Base-by-base conservation (phyloP, 2,329 filamentous ascomycete species). In the Falciphora oryzae region DNA sequence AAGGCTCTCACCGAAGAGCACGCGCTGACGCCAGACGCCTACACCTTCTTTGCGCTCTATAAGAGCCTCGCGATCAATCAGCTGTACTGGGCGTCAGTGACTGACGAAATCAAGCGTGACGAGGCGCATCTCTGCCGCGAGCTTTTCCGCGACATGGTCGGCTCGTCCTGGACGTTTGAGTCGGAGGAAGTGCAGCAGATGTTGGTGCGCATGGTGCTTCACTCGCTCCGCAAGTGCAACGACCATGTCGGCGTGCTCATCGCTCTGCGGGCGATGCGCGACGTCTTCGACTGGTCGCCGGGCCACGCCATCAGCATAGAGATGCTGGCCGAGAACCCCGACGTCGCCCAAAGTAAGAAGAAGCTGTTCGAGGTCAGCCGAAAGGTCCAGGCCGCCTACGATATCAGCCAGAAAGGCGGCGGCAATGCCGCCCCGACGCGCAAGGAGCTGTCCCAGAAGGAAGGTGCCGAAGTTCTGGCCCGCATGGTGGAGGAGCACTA, bases 11-110 rank as follows among this genome's bases (percentile, higher is more conserved):
- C 83, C 35, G 69, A 74, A 13, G 75, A 81, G 31, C 77, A 75
- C 38, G 73, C 27, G 16, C 59, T 89, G 57, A 75, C 78, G 62
- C 88, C 89, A 0, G 88, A 92, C 68, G 79, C 87, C 0, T 84
- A 89, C 74, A 91, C 89, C 1, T 92, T 89, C 72, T 82, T 85
- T 66, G 83, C 84, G 22, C 82, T 92, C 18, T 92, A 88, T 87
- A 83, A 84, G 73, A 79, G 83, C 13, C 76, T 86, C 32, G 77
- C 77, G 4, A 74, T 83, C 68, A 86, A 85, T 72, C 79, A 81
- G 5, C 73, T 81, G 22, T 74, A 71, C n/a, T 65, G 63, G 65
- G 18, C 32, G 27, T 27, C 63, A 14, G 35, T 66, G 57, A 58
- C 65, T 14, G 64, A 63, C 28, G 58, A 62, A 28, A 22, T 70